These are phyloP conservation scores for Clonostachys solani DNA, from an alignment of 2,329 filamentous ascomycete genomes.

Conservation along the genomic window DNA sequence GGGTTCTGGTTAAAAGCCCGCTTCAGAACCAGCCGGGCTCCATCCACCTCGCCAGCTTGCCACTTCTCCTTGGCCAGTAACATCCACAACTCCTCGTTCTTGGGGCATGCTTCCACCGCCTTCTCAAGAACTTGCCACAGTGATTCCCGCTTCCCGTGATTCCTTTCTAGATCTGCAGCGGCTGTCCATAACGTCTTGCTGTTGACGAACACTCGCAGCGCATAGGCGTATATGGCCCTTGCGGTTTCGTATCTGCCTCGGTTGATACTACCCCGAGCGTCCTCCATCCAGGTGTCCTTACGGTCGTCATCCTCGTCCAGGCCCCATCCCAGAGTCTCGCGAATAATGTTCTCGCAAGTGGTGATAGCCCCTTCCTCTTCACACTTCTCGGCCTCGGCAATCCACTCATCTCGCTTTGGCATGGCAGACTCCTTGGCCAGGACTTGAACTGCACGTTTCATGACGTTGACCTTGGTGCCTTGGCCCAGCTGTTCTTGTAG, in stretches of 20 bases:
- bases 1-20: conserved; percentile 92
- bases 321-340: conserved; percentile 88
- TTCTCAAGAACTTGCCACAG: conserved; percentile 86
- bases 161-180: conserved; percentile 85
- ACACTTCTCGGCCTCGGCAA: conserved; percentile 88
- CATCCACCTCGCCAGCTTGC: conserved; percentile 82
- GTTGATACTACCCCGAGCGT: conserved; percentile 77
- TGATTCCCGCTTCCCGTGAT: conserved; percentile 78
- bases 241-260: conserved; percentile 86
- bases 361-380: conserved; percentile 85
- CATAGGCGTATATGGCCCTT: conserved; percentile 88
- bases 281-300: conserved; percentile 93
- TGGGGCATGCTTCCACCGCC: conserved; percentile 88
- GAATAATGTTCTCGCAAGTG: conserved; percentile 86
- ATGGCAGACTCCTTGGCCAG: conserved; percentile 90
- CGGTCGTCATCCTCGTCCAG: conserved; percentile 95
- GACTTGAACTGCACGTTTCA: conserved; percentile 89
- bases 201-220: conserved; percentile 82
- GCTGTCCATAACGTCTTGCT: conserved; percentile 87
- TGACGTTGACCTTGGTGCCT: conserved; percentile 77
- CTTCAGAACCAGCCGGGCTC: conserved; percentile 79
- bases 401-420: conserved; percentile 97
- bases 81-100: conserved; percentile 91
- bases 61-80: conserved; percentile 93
- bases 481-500: conserved; percentile 85